Conservation (phyloP, 2,329 filamentous ascomycete genomes). For the Dichotomopilus funicola region DNA sequence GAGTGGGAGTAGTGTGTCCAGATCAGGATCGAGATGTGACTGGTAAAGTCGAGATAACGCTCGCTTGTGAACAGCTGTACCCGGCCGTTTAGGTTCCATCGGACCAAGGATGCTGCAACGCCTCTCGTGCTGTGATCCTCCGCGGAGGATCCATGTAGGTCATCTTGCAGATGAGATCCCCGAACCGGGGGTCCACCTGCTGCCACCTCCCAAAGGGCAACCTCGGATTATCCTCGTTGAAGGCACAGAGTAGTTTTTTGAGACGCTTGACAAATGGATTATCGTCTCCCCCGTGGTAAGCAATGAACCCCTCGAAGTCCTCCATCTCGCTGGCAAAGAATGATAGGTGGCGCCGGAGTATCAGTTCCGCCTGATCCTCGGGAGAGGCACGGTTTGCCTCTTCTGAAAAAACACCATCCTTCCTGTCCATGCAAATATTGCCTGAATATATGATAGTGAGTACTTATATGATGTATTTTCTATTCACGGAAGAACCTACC, state of each 20-base stretch:
- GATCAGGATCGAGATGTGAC: no score
- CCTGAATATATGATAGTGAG: not conserved
- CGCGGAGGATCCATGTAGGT: conserved; percentile 6
- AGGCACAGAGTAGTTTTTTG: not conserved
- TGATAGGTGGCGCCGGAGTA: conserved; percentile 7
- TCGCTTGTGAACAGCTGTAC: not conserved
- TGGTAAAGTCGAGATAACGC: not conserved
- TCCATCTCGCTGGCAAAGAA: not conserved
- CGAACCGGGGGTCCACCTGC: conserved; percentile 5
- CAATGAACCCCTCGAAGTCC: conserved; percentile 5
- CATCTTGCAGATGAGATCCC: conserved; percentile 9
- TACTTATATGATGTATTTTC: not conserved
- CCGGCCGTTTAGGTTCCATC: not conserved
- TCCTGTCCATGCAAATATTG: conserved; percentile 7
- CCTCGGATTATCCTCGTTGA: not conserved
- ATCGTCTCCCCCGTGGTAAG: conserved; percentile 8
- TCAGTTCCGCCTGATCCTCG: conserved; percentile 7
- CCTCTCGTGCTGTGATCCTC: conserved; percentile 9
- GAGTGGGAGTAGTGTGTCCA: no score
- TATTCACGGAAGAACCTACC: not conserved
- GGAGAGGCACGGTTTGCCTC: conserved; percentile 4
- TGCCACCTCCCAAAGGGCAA: conserved; percentile 3
- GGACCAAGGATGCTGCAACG: conserved; percentile 9
- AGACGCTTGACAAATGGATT: conserved; percentile 4
- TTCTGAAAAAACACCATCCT: conserved; percentile 5